A percentile compares a stretch with the other conserved stretches of the same genome.
phyloP scores from a whole-genome alignment of 1,284 basidiomycete genomes.

The Fomitopsis schrenkii region DNA sequence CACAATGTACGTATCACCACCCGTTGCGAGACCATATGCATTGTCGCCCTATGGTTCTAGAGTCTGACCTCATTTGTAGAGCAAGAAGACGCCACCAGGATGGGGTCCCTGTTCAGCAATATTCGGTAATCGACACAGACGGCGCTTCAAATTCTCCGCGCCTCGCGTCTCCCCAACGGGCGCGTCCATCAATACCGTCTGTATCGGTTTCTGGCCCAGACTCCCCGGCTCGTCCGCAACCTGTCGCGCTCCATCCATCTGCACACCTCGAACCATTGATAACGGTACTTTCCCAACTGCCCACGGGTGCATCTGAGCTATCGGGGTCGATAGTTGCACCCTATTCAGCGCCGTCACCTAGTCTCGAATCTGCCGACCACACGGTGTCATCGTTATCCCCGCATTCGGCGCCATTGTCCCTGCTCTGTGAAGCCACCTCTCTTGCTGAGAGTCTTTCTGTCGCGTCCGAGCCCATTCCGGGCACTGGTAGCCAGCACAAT shows the following conservation, averaged over 20 bases:
- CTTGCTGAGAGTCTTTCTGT: neutral
- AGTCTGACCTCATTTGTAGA: neutral
- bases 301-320: neutral
- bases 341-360: neutral
- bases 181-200: neutral
- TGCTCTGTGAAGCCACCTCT: neutral
- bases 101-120: neutral
- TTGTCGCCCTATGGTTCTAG: neutral
- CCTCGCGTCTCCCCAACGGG: too few relatives aligned
- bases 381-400: neutral
- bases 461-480: neutral
- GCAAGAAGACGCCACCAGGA: neutral
- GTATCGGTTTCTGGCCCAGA: neutral
- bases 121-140: neutral
- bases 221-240: neutral
- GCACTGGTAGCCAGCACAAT: neutral
- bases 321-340: neutral
- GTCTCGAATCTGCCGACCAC: neutral
- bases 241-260: neutral
- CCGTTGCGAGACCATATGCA: neutral
- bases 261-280: neutral
- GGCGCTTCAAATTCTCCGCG: neutral
- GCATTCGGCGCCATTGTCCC: neutral
- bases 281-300: too few relatives aligned
- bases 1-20: conserved; percentile 11